phyloP scores from a whole-genome alignment of 371 early-diverging fungal species.

The Apophysomyces ossiformis region DNA sequence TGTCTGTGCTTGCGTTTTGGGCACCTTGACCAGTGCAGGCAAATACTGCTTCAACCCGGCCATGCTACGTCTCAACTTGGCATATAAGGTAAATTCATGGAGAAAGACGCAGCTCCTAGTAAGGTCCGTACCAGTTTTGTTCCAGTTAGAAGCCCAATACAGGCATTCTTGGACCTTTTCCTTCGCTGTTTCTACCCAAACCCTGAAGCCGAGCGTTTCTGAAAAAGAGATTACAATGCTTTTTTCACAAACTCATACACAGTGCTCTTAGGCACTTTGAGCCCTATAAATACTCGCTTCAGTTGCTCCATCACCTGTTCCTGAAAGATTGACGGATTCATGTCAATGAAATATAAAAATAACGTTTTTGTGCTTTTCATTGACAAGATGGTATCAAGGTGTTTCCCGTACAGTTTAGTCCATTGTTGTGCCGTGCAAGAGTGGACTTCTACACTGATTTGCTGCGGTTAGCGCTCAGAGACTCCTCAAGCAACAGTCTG shows the following conservation, averaged over 20 bases:
- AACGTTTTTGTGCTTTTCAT: constrained; percentile 20
- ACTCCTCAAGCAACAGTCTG: too few relatives aligned
- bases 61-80: constrained; percentile 1
- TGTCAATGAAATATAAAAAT: constrained; percentile 19
- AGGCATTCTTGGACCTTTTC: background rate
- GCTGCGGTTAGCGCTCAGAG: too few relatives aligned
- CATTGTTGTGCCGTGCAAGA: too few relatives aligned
- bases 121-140: background rate
- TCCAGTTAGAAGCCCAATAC: background rate
- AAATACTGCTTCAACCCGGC: background rate
- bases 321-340: constrained; percentile 15
- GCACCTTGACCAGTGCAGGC: background rate
- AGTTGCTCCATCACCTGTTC: background rate
- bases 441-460: too few relatives aligned
- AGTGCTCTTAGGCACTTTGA: background rate
- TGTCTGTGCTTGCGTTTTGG: too few relatives aligned
- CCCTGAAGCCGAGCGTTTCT: too few relatives aligned
- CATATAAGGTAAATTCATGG: constrained; percentile 10
- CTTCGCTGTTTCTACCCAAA: background rate
- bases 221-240: background rate
- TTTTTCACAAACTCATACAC: background rate
- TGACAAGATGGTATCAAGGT: background rate
- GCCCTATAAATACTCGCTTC: background rate
- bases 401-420: too few relatives aligned
- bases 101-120: constrained; percentile 17